Percentiles rank a stretch among this genome's conserved stretches.
Conservation (phyloP, 139 green algal genomes). For the Chlamydomonas asymmetrica region DNA sequence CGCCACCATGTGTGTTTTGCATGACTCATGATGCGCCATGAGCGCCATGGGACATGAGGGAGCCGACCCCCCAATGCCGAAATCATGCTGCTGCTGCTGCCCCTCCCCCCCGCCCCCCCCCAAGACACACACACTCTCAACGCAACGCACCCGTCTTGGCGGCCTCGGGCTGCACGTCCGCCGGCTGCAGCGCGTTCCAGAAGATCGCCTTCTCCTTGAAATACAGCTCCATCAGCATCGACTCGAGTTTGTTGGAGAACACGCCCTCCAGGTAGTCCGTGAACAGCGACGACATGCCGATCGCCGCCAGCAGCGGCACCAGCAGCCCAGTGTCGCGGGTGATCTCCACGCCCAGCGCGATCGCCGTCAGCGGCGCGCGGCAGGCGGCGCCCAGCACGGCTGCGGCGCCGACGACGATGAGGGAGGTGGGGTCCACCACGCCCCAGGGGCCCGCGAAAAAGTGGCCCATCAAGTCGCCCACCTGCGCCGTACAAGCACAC, state of each 20-base stretch:
- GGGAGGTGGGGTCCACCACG: conserved; percentile 50
- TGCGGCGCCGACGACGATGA: conserved; percentile 66
- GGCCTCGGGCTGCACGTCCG: neutral
- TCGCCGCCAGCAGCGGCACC: conserved; percentile 56
- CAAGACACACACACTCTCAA: too few relatives aligned
- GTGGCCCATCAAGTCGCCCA: conserved; percentile 41
- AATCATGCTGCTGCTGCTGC: too few relatives aligned
- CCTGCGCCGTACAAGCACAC: too few relatives aligned
- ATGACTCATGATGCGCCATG: too few relatives aligned
- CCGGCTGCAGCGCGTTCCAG: conserved; percentile 41
- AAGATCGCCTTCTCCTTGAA: conserved; percentile 50
- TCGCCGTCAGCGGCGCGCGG: conserved; percentile 60
- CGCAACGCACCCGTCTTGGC: conserved; percentile 20
- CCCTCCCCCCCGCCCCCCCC: too few relatives aligned
- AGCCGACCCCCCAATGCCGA: too few relatives aligned
- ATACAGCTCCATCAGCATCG: conserved; percentile 41
- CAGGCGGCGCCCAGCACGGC: conserved; percentile 63
- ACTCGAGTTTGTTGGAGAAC: conserved; percentile 45
- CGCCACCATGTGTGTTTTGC: too few relatives aligned
- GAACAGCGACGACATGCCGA: conserved; percentile 51
- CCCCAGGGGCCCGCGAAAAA: conserved; percentile 32
- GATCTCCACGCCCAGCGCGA: conserved; percentile 65
- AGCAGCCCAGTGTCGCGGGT: conserved; percentile 56
- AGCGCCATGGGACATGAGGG: too few relatives aligned
- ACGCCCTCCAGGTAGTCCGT: conserved; percentile 56